Evolutionary conservation across 2,329 filamentous ascomycete genomes (phyloP), one percentile per base, ranked within the genome.

Genomic region (Apiospora arundinis): DNA sequence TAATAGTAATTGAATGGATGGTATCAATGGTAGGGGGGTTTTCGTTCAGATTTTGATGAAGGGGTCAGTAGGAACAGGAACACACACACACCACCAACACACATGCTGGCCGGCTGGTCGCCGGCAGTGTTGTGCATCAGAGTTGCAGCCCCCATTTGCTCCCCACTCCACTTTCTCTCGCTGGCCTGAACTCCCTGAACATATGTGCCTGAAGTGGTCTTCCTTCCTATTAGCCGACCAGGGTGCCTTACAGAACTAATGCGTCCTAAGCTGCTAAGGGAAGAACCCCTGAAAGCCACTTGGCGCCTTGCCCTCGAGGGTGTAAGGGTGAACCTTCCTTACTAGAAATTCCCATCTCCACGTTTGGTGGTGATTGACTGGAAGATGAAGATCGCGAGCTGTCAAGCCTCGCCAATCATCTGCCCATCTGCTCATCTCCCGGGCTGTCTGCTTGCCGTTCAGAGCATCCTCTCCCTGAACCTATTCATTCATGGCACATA

Each of bases 221-320:
- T 40, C 56, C 32, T n/a, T 63, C 32, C 56, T 63, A 63, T 63
- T 63, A 63, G 56, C 56, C 56, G 56, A 63, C 56, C 56, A 40
- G 56, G 56, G 56, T 63, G 56, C 56, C 56, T 14, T 40, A 63
- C 56, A 40, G 56, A n/a, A 37, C 56, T 63, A 63, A 63, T 63
- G 56, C 56, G 32, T n/a, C 21, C 56, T 32, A 32, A 32, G 32
- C 32, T 32, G 32, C 32, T 63, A 63, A 63, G 56, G 56, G 56
- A 40, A 63, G 56, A 40, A 63, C 56, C 56, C 56, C 56, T 63
- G 56, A 32, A 63, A 63, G 56, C 56, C 32, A 63, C 56, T 40
- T 63, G 56, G 56, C 56, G 56, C 56, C 49, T 40, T 63, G 56
- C 56, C 56, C 56, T 63, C 16, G 56, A 21, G 32, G 32, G 56